Conservation (phyloP, 148 eudicot species). For the Bassia scoparia region DNA sequence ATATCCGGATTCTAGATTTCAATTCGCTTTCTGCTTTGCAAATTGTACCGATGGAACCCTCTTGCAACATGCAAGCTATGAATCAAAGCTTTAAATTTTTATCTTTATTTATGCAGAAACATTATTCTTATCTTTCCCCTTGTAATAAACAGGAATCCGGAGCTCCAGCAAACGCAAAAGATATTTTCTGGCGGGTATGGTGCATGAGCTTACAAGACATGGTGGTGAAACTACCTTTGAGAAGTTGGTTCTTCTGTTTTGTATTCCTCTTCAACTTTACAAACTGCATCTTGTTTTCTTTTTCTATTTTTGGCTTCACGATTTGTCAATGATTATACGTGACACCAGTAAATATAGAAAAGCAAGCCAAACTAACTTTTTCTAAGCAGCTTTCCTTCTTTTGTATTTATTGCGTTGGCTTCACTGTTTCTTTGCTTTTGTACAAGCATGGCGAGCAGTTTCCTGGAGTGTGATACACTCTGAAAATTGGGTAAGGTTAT, state of each 20-base stretch:
- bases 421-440: conserved; percentile 69
- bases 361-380: neutral
- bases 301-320: neutral
- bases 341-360: neutral
- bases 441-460: conserved; percentile 70
- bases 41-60: too few species aligned
- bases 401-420: conserved; percentile 55
- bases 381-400: neutral
- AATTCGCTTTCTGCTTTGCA: too few species aligned
- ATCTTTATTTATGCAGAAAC: too few species aligned
- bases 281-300: neutral
- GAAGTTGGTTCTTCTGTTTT: conserved; percentile 42
- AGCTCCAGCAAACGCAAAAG: conserved; percentile 62
- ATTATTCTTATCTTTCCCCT: neutral
- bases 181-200: conserved; percentile 98
- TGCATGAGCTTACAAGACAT: conserved; percentile 92
- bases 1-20: too few species aligned
- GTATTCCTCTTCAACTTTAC: too few species aligned
- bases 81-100: too few species aligned
- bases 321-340: neutral
- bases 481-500: conserved; percentile 67
- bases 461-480: conserved; percentile 85
- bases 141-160: conserved; percentile 58
- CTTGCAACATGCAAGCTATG: too few species aligned
- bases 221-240: conserved; percentile 94